These are phyloP conservation scores for Candida nonsorbophila DNA, from an alignment of 805 yeast species.

Conservation along the genomic window DNA sequence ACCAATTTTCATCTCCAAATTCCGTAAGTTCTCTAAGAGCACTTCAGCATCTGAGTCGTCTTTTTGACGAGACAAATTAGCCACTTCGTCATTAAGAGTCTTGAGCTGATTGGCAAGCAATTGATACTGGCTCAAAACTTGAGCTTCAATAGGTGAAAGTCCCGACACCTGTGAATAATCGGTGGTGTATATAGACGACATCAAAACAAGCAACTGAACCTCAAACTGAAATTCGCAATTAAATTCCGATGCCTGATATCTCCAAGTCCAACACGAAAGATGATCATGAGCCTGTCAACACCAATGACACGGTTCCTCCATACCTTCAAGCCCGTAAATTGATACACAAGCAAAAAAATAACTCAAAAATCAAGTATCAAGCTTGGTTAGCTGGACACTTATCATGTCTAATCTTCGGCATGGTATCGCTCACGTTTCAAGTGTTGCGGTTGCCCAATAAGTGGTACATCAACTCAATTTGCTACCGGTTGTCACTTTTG, in stretches of 20 bases:
- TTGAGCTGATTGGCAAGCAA: slow-evolving; percentile 26
- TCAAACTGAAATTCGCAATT: neutral
- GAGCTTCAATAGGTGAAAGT: slow-evolving; percentile 24
- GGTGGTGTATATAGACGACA: slow-evolving; percentile 7
- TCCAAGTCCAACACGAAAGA: slow-evolving; percentile 25
- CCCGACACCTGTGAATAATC: slow-evolving; percentile 14
- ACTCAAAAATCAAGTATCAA: slow-evolving; percentile 39
- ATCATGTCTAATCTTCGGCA: slow-evolving; percentile 41
- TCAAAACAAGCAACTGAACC: slow-evolving; percentile 13
- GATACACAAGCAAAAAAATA: slow-evolving; percentile 19
- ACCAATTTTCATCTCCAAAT: slow-evolving; percentile 58
- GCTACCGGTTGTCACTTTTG: slow-evolving; percentile 50
- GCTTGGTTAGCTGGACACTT: slow-evolving; percentile 58
- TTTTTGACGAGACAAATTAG: slow-evolving; percentile 4
- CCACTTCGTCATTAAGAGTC: slow-evolving; percentile 27
- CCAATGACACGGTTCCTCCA: slow-evolving; percentile 11
- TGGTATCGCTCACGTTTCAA: slow-evolving; percentile 30
- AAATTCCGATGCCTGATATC: slow-evolving; percentile 15
- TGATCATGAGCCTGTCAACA: too few species aligned
- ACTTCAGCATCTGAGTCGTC: slow-evolving; percentile 19
- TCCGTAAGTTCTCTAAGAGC: slow-evolving; percentile 46
- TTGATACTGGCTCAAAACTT: slow-evolving; percentile 34
- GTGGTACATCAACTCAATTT: slow-evolving; percentile 41
- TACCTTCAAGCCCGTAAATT: slow-evolving; percentile 18
- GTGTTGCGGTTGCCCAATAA: slow-evolving; percentile 33